A percentile compares a stretch with the other conserved stretches of the same genome.
These are phyloP conservation scores for Xylaria nigripes DNA, from an alignment of 495 filamentous ascomycete species.

Conservation along the genomic window DNA sequence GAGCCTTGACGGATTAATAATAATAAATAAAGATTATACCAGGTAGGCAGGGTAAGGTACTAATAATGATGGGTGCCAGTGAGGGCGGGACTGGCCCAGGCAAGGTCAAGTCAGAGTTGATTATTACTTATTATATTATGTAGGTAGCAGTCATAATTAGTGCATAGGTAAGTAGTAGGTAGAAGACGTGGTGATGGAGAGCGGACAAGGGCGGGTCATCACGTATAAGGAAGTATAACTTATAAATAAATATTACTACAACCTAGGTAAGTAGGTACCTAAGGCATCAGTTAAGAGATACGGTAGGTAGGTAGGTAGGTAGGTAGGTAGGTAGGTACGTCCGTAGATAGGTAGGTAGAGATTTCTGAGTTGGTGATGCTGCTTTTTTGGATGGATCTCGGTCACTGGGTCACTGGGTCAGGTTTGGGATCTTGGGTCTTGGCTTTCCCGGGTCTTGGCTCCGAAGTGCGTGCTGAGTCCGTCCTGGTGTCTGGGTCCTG, in stretches of 20 bases:
- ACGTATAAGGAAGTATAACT: background rate
- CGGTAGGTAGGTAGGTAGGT: background rate
- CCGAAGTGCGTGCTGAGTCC: background rate
- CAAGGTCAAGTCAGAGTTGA: too few relatives aligned
- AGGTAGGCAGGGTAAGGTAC: background rate
- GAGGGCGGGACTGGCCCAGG: background rate
- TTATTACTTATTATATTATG: background rate
- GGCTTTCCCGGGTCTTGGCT: background rate
- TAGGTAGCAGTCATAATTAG: background rate
- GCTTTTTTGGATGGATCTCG: background rate
- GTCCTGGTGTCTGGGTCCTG: background rate
- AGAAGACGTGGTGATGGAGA: background rate
- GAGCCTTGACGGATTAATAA: background rate
- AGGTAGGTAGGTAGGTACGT: background rate
- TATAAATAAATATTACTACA: too few relatives aligned
- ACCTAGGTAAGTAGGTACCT: too few relatives aligned
- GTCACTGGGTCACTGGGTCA: too few relatives aligned
- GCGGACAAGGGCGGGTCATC: constrained; percentile 8
- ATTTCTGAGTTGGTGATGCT: constrained; percentile 1
- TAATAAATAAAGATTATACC: background rate
- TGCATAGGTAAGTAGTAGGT: background rate
- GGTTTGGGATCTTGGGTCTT: background rate
- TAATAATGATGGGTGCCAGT: too few relatives aligned
- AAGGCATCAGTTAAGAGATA: too few relatives aligned
- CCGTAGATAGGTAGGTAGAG: background rate